A percentile compares a stretch with the other conserved stretches of the same genome.
Evolutionary conservation across 345 rosid species (phyloP).

Genomic region (Linum trigynum): DNA sequence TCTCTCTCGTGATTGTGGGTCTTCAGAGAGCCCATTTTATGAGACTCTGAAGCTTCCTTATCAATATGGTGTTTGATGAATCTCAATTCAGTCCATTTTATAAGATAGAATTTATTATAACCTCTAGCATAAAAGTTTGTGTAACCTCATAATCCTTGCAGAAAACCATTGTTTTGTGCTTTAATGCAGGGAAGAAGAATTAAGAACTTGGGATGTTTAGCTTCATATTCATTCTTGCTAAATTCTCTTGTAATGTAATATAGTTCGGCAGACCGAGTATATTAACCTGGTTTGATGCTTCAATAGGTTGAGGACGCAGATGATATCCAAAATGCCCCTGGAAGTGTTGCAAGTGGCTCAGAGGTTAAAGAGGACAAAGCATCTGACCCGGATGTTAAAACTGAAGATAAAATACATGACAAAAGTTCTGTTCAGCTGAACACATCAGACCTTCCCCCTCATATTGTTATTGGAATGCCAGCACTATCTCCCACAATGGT

Average conservation of each 20-base stretch:
- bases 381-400: constrained; percentile 28
- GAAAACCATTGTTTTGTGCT: too few species aligned
- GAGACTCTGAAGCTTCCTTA: too few species aligned
- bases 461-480: constrained; percentile 78
- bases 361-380: constrained; percentile 40
- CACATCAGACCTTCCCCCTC: constrained; percentile 71
- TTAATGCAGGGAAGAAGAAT: too few species aligned
- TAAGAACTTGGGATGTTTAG: constrained; percentile 8
- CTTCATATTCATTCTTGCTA: constrained; percentile 5
- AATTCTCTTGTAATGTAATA: background rate
- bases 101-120: too few species aligned
- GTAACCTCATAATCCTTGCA: too few species aligned
- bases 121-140: too few species aligned
- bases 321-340: constrained; percentile 58
- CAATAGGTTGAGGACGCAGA: constrained; percentile 81
- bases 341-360: constrained; percentile 33
- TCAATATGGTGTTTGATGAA: too few species aligned
- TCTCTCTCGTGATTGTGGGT: too few species aligned
- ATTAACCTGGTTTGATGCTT: constrained; percentile 22
- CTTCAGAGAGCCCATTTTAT: too few species aligned
- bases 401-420: constrained; percentile 31
- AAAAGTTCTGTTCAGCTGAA: constrained; percentile 29
- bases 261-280: constrained; percentile 2
- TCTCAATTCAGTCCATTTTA: too few species aligned
- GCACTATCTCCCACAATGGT: constrained; percentile 99